Percentiles rank a stretch among this genome's conserved stretches.
phyloP scores from a whole-genome alignment of 768 basidiomycete genomes.

The Lentinula guzmanii region DNA sequence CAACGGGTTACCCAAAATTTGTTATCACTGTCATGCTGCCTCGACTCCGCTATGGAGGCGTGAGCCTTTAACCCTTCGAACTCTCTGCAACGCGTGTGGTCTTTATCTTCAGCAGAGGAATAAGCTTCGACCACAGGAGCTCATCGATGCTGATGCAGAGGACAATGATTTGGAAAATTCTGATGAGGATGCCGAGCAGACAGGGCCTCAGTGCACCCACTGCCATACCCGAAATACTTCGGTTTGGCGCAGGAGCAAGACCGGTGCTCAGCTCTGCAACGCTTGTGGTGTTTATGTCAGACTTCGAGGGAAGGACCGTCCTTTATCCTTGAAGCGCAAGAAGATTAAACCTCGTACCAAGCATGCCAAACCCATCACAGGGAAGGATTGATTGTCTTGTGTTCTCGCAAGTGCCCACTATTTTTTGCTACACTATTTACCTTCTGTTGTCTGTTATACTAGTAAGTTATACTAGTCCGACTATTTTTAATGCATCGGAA shows the following conservation, averaged over 20 bases:
- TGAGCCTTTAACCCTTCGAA: conserved; percentile 9
- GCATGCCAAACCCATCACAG: no score
- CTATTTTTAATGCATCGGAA: no score
- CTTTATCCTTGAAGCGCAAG: no score
- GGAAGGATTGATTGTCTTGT: no score
- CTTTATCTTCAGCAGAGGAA: conserved; percentile 12
- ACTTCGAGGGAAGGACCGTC: no score
- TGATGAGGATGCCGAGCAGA: not conserved
- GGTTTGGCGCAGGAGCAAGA: conserved; percentile 12
- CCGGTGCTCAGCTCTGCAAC: conserved; percentile 11
- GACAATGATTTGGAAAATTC: conserved; percentile 6
- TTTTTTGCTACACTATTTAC: no score
- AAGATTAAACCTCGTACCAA: no score
- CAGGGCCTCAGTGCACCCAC: conserved; percentile 10
- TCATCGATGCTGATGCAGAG: conserved; percentile 12
- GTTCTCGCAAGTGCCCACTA: no score
- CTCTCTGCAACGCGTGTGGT: conserved; percentile 13
- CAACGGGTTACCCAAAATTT: not conserved
- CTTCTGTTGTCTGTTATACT: no score
- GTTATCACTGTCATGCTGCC: conserved; percentile 11
- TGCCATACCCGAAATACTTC: conserved; percentile 10
- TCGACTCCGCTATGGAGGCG: conserved; percentile 12
- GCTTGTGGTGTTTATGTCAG: no score
- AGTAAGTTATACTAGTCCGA: no score
- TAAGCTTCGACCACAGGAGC: conserved; percentile 12